Evolutionary conservation across 352 stramenopile genomes (phyloP).

Genomic region (Pythium sp.): DNA sequence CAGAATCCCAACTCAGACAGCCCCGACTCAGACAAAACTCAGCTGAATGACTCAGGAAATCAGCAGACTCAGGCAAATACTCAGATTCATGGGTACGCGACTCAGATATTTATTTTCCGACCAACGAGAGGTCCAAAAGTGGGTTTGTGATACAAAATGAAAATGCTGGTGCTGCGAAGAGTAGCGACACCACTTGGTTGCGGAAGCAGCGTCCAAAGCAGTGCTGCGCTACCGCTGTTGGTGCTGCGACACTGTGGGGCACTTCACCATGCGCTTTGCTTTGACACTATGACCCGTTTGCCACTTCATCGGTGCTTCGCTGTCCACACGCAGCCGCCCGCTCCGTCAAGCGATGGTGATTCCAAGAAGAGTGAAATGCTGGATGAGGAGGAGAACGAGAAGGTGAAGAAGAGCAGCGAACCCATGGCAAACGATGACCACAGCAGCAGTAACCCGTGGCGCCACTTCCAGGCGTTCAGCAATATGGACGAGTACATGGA

Average conservation of each 20-base stretch:
- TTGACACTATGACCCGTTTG: background rate
- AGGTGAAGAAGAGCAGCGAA: background rate
- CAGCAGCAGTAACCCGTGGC: conserved; percentile 27
- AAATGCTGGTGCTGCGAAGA: background rate
- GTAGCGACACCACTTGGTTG: background rate
- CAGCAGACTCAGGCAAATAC: no score
- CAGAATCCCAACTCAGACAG: no score
- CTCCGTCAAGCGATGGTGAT: background rate
- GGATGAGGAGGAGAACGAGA: background rate
- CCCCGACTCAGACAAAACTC: no score
- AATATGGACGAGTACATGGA: conserved; percentile 75
- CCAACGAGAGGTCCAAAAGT: background rate
- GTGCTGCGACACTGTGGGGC: background rate
- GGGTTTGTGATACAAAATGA: background rate
- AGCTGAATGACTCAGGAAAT: no score
- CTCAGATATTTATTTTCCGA: no score
- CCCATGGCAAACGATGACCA: background rate
- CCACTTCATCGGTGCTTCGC: background rate
- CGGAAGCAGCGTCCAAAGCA: background rate
- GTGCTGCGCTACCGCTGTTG: background rate
- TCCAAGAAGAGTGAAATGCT: background rate
- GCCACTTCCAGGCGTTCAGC: conserved; percentile 62
- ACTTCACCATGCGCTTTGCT: background rate
- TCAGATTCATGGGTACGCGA: no score
- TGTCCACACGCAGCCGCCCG: background rate